These are phyloP conservation scores for Pythium phragmiticola DNA, from an alignment of 352 stramenopile species.

Conservation along the genomic window DNA sequence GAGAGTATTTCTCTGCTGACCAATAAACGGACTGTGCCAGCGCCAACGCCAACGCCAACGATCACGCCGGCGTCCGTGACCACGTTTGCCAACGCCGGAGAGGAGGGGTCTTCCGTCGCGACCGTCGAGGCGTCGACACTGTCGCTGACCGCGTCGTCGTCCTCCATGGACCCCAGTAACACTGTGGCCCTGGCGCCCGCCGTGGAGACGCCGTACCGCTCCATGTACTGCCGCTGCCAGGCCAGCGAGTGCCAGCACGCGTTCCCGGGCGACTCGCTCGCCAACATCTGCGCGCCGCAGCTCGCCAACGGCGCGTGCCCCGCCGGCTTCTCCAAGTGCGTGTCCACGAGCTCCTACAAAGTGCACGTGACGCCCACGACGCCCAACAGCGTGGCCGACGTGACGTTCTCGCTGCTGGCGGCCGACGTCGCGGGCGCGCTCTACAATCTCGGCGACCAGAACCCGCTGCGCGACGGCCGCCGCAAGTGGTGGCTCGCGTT, in stretches of 20 bases:
- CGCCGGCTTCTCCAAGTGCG: slow-evolving; percentile 57
- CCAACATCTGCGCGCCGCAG: slow-evolving; percentile 47
- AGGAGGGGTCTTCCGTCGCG: neutral
- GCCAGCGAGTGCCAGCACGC: slow-evolving; percentile 68
- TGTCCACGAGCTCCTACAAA: slow-evolving; percentile 66
- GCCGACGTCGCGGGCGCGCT: slow-evolving; percentile 70
- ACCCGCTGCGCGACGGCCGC: slow-evolving; percentile 37
- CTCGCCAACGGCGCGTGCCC: slow-evolving; percentile 51
- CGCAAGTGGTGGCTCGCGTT: slow-evolving; percentile 76
- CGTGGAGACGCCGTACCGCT: slow-evolving; percentile 45
- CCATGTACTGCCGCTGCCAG: slow-evolving; percentile 69
- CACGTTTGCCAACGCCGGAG: neutral
- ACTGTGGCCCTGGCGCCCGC: neutral
- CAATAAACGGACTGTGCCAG: neutral
- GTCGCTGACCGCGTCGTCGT: neutral
- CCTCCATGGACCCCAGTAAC: neutral
- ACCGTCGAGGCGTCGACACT: slow-evolving; percentile 3
- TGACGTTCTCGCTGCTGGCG: slow-evolving; percentile 69
- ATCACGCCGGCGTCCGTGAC: neutral
- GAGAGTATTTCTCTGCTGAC: neutral
- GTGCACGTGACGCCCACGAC: slow-evolving; percentile 51
- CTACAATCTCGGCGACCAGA: slow-evolving; percentile 60
- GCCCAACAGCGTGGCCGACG: slow-evolving; percentile 61
- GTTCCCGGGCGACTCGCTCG: slow-evolving; percentile 37
- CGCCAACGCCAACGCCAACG: slow-evolving; percentile 1